Evolutionary conservation across 169 alveolate genomes (phyloP), one percentile per base, ranked within the genome.

Genomic region (Plasmodium coatneyi): DNA sequence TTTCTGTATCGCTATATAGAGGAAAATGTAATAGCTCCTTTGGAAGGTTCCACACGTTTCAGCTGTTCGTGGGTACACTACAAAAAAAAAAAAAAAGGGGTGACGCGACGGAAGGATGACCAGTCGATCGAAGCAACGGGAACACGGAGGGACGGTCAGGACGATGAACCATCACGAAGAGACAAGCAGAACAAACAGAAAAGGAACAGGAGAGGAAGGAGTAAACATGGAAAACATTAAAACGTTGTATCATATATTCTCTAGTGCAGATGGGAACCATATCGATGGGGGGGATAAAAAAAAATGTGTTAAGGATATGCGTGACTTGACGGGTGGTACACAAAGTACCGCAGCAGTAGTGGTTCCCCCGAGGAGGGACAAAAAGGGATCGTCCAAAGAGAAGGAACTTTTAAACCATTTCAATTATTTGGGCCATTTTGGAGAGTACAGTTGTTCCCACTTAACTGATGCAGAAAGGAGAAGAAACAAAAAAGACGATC

Each of bases 221-320:
- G 93, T 84, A 30, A 84, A 66, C 46, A 84, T 84, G 34, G 80
- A 84, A 22, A 66, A 84, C 30, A 84, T 84, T 32, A 84, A 84
- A 76, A 84, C 93, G 5, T 76, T 84, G 49, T 84, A 84, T 84
- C 79, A 52, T 43, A 84, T 84, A 49, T 84, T 84, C 79, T 84
- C 86, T 0, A 70, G 36, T 54, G 56, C 41, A 9, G 82, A 71
- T 16, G 32, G 76, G 52, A 72, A 12, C 3, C 10, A 3, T 39
- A 25, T 12, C n/a, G 32, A 46, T 7, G 56, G 60, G 22, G 19
- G 25, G n/a, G 14, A 60, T 6, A n/a, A 41, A 5, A 28, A 16
- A 30, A 32, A 72, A 39, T 74, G 16, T 16, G 1, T 0, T 16
- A 19, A 22, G 3, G 3, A 5, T 56, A 82, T 16, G 3, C 70